A percentile compares a stretch with the other conserved stretches of the same genome.
These are phyloP conservation scores for Phoenix dactylifera DNA, from an alignment of 176 grass and related monocot species.

Conservation along the genomic window DNA sequence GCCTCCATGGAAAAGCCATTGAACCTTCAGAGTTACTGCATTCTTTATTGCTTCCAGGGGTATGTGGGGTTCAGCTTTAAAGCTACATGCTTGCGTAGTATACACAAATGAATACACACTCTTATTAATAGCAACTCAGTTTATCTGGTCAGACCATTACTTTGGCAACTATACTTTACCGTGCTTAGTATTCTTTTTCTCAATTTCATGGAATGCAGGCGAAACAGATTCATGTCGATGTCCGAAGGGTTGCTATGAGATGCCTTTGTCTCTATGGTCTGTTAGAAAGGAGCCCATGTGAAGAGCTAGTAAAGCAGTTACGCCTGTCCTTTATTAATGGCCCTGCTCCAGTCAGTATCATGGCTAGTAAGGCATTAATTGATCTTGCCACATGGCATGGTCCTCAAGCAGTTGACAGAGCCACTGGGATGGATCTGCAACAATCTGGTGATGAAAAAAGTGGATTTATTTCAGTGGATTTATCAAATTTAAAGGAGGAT, in stretches of 20 bases:
- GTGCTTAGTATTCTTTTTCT: no score
- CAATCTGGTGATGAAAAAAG: constrained; percentile 33
- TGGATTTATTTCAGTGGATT: constrained; percentile 41
- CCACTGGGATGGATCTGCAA: constrained; percentile 37
- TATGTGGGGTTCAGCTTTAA: constrained; percentile 31
- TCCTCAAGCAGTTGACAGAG: constrained; percentile 65
- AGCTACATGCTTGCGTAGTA: not conserved
- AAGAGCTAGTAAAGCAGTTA: constrained; percentile 60
- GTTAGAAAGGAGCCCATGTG: constrained; percentile 56
- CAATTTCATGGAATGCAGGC: constrained; percentile 42
- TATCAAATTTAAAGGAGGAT: constrained; percentile 55
- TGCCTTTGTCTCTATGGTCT: constrained; percentile 76
- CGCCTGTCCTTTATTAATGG: constrained; percentile 64
- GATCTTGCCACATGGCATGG: constrained; percentile 82
- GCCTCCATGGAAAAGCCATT: constrained; percentile 53
- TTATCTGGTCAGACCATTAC: no score
- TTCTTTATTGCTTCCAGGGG: constrained; percentile 82
- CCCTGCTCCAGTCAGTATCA: constrained; percentile 59
- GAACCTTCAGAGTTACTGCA: constrained; percentile 59
- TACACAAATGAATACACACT: no score
- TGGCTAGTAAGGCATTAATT: constrained; percentile 76
- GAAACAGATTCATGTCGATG: constrained; percentile 69
- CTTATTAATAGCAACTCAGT: no score
- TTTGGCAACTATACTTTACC: no score
- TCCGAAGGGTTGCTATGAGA: constrained; percentile 63